Conservation (phyloP, 306 rosid genomes). For the Astragalus glycyphyllos region DNA sequence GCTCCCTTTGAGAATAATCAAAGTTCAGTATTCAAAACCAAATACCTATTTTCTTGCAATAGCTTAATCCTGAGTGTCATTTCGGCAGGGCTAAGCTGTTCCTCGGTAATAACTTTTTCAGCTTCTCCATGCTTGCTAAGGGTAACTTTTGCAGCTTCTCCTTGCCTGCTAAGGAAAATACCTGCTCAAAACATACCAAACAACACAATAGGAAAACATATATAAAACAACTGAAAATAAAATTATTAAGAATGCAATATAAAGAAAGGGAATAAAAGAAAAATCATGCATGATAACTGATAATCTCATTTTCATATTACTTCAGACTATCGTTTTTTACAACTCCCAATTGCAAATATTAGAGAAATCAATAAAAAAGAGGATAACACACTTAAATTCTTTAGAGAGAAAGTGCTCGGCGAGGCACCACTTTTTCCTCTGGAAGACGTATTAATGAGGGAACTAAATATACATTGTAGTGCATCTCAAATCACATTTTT, state of each 20-base stretch:
- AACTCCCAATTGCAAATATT: slow-evolving; percentile 20
- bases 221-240: slow-evolving; percentile 35
- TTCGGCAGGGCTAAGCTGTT: slow-evolving; percentile 77
- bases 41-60: slow-evolving; percentile 85
- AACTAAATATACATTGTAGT: slow-evolving; percentile 24
- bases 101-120: slow-evolving; percentile 58
- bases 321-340: neutral
- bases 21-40: slow-evolving; percentile 23
- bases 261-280: slow-evolving; percentile 9
- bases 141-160: slow-evolving; percentile 54
- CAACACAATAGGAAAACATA: slow-evolving; percentile 12
- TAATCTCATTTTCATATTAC: slow-evolving; percentile 8
- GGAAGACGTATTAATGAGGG: neutral
- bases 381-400: slow-evolving; percentile 21
- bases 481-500: slow-evolving; percentile 23
- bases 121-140: slow-evolving; percentile 61
- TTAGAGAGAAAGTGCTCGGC: neutral
- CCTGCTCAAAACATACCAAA: slow-evolving; percentile 61
- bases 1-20: slow-evolving; percentile 1
- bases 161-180: slow-evolving; percentile 65
- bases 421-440: slow-evolving; percentile 11
- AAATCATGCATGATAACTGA: neutral
- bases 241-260: neutral
- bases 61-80: slow-evolving; percentile 82
- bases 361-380: slow-evolving; percentile 2